phyloP scores from a whole-genome alignment of 345 rosid genomes.

The Geranium brycei region DNA sequence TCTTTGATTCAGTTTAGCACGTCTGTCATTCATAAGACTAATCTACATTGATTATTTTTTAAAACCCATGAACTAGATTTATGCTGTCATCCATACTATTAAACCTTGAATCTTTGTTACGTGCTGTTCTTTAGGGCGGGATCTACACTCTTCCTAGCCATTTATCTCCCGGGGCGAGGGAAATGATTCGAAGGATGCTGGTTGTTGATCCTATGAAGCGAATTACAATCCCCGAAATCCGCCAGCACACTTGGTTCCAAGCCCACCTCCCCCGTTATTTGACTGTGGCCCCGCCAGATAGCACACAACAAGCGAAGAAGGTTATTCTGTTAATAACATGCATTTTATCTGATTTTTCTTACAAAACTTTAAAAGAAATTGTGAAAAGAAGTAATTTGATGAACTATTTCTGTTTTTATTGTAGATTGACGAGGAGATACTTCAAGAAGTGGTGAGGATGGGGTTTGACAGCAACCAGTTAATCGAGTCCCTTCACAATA shows the following conservation, averaged over 20 bases:
- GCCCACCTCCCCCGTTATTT: conserved; percentile 86
- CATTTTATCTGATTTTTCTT: background rate
- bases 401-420: conserved; percentile 8
- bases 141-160: conserved; percentile 97
- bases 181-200: conserved; percentile 91
- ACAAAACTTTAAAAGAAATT: too few relatives aligned
- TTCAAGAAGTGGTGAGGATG: conserved; percentile 74
- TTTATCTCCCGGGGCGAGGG: conserved; percentile 80
- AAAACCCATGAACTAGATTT: too few relatives aligned
- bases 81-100: background rate
- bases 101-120: background rate
- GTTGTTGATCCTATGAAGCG: conserved; percentile 95
- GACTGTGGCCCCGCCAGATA: conserved; percentile 96
- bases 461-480: conserved; percentile 74
- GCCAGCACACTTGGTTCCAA: conserved; percentile 92
- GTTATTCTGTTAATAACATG: conserved; percentile 14
- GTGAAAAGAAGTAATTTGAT: background rate
- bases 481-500: conserved; percentile 69
- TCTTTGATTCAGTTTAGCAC: background rate
- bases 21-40: too few relatives aligned
- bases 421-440: conserved; percentile 93
- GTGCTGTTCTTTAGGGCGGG: conserved; percentile 39
- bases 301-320: conserved; percentile 92
- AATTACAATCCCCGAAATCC: conserved; percentile 83
- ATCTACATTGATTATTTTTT: too few relatives aligned